phyloP scores from a whole-genome alignment of 2,329 filamentous ascomycete genomes.

The Botrytis byssoidea region DNA sequence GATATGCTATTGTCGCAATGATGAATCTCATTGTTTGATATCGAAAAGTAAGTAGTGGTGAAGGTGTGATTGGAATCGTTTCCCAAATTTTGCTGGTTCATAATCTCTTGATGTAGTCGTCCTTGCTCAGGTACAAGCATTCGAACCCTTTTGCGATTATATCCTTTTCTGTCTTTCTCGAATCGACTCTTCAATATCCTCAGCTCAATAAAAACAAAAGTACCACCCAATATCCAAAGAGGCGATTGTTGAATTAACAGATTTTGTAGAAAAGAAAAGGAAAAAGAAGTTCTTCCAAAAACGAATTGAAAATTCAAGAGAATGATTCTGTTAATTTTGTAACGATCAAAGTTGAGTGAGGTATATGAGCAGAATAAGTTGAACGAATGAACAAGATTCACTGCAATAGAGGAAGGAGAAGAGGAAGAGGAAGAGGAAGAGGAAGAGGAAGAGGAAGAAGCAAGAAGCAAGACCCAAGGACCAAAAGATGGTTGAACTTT shows the following conservation, averaged over 20 bases:
- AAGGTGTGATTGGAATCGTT: background rate
- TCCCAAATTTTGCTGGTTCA: slow-evolving; percentile 3
- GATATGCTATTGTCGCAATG: slow-evolving; percentile 22
- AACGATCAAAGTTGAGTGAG: background rate
- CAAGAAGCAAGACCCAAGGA: background rate
- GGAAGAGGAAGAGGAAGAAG: background rate
- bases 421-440: background rate
- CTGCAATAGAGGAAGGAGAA: background rate
- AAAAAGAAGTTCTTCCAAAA: slow-evolving; percentile 19
- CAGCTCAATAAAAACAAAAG: slow-evolving; percentile 11
- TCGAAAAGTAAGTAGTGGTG: background rate
- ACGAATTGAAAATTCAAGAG: slow-evolving; percentile 21
- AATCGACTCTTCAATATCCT: background rate
- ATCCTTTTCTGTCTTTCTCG: background rate
- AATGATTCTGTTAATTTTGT: slow-evolving; percentile 16
- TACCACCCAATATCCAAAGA: slow-evolving; percentile 20
- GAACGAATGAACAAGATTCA: background rate
- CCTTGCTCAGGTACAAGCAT: background rate
- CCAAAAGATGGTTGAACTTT: slow-evolving; percentile 6
- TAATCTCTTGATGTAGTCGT: slow-evolving; percentile 5
- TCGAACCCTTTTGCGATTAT: background rate
- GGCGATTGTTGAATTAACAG: slow-evolving; percentile 11
- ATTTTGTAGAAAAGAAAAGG: slow-evolving; percentile 12
- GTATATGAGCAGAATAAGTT: background rate
- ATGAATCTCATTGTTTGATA: slow-evolving; percentile 18